phyloP scores from a whole-genome alignment of 768 basidiomycete species.

The Mycena capillaripes region DNA sequence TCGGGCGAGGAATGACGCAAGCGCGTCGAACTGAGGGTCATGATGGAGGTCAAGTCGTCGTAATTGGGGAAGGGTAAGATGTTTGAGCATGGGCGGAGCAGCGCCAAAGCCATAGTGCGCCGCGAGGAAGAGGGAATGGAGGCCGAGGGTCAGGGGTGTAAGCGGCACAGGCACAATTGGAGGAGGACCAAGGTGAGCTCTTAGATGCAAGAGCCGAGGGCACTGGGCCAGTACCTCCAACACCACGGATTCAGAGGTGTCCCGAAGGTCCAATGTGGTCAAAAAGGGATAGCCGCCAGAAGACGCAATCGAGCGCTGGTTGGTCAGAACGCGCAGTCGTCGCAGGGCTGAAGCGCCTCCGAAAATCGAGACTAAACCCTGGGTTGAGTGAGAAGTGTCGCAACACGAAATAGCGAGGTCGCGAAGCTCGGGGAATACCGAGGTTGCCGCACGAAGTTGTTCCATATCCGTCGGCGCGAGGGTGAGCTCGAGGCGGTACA shows the following conservation, averaged over 20 bases:
- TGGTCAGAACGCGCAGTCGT: not conserved
- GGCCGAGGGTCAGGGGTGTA: not conserved
- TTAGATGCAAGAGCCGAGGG: not conserved
- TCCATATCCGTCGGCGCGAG: not conserved
- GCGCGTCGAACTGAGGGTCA: not conserved
- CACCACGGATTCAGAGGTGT: not conserved
- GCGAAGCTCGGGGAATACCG: not conserved
- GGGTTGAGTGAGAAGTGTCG: not conserved
- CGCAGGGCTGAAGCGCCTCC: not conserved
- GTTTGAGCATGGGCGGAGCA: not conserved
- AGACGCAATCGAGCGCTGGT: not conserved
- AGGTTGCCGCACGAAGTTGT: not conserved
- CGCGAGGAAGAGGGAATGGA: not conserved
- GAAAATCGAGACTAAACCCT: not conserved
- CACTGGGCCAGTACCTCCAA: not conserved
- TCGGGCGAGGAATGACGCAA: not conserved
- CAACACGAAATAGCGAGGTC: not conserved
- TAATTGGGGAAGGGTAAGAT: not conserved
- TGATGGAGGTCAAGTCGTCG: not conserved
- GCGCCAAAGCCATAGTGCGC: not conserved
- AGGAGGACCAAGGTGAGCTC: not conserved
- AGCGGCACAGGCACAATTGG: not conserved
- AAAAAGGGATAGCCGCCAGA: not conserved
- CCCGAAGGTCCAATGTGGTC: not conserved
- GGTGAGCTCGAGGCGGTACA: not conserved